phyloP scores from a whole-genome alignment of 345 rosid species.

The Eucalyptus shirleyi region DNA sequence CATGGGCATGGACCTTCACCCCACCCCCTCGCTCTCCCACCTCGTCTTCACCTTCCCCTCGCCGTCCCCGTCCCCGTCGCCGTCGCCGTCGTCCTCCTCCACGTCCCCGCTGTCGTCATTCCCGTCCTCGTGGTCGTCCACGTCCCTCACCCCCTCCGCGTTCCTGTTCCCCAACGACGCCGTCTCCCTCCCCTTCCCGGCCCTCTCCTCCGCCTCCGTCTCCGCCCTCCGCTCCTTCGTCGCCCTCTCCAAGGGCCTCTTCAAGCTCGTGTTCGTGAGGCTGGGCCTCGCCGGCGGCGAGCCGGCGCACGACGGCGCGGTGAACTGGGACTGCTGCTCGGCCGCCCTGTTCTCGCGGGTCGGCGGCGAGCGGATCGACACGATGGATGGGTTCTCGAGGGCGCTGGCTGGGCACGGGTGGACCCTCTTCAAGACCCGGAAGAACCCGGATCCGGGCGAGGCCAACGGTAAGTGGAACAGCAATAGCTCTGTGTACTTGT shows the following conservation, averaged over 20 bases:
- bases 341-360: constrained; percentile 43
- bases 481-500: constrained; percentile 23
- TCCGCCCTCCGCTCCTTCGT: constrained; percentile 54
- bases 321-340: constrained; percentile 70
- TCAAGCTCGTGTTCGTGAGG: constrained; percentile 41
- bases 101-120: not conserved
- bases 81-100: not conserved
- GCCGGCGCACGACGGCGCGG: not conserved
- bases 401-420: constrained; percentile 55
- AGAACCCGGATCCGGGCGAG: constrained; percentile 2
- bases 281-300: not conserved
- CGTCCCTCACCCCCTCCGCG: not conserved
- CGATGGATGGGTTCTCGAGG: constrained; percentile 53
- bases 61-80: constrained; percentile 3
- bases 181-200: constrained; percentile 54
- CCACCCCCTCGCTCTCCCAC: constrained; percentile 69
- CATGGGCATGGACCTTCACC: constrained; percentile 64
- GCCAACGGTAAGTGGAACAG: not conserved
- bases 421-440: constrained; percentile 53
- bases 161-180: constrained; percentile 43
- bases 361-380: constrained; percentile 24
- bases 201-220: constrained; percentile 37
- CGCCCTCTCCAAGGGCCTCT: constrained; percentile 52
- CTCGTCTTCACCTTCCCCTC: constrained; percentile 56
- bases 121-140: constrained; percentile 1